Percentiles rank a stretch among this genome's conserved stretches.
Conservation (phyloP, 1,139 yeast genomes). For the Debaryomyces udenii region DNA sequence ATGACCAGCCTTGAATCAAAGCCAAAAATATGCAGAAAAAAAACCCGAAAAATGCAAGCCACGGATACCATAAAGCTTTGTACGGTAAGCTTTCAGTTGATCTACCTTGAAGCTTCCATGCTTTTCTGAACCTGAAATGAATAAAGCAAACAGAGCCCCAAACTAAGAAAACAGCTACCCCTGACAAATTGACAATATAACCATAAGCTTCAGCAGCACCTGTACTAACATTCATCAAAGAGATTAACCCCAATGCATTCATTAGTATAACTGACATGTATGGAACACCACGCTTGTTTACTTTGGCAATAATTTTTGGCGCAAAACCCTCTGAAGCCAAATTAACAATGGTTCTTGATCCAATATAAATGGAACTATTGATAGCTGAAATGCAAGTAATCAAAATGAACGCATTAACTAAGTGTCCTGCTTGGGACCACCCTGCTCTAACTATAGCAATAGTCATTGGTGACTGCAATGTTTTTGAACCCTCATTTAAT, state of each 20-base stretch:
- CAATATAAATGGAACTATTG: conserved; percentile 55
- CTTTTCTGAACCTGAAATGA: conserved; percentile 54
- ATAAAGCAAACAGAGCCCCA: conserved; percentile 58
- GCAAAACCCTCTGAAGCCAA: conserved; percentile 55
- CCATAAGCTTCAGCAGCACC: conserved; percentile 57
- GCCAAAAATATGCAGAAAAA: conserved; percentile 55
- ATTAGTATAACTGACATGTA: conserved; percentile 50
- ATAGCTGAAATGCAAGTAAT: conserved; percentile 57
- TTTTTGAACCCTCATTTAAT: conserved; percentile 27
- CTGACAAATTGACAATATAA: conserved; percentile 57
- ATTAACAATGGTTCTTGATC: conserved; percentile 54
- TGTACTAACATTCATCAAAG: conserved; percentile 52
- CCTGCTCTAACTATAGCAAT: conserved; percentile 50
- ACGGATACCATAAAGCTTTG: conserved; percentile 56
- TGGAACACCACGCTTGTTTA: conserved; percentile 54
- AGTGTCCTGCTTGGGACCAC: conserved; percentile 52
- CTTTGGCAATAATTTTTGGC: conserved; percentile 44
- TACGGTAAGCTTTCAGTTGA: conserved; percentile 54
- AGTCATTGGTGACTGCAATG: conserved; percentile 47
- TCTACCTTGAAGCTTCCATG: conserved; percentile 49
- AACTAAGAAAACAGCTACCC: conserved; percentile 59
- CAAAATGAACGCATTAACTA: conserved; percentile 54
- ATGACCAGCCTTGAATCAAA: conserved; percentile 70
- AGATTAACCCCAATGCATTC: conserved; percentile 53
- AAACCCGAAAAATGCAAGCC: conserved; percentile 54